Evolutionary conservation across 2,329 filamentous ascomycete genomes (phyloP), one percentile per base, ranked within the genome.

Genomic region (Aureobasidium leucospermi): DNA sequence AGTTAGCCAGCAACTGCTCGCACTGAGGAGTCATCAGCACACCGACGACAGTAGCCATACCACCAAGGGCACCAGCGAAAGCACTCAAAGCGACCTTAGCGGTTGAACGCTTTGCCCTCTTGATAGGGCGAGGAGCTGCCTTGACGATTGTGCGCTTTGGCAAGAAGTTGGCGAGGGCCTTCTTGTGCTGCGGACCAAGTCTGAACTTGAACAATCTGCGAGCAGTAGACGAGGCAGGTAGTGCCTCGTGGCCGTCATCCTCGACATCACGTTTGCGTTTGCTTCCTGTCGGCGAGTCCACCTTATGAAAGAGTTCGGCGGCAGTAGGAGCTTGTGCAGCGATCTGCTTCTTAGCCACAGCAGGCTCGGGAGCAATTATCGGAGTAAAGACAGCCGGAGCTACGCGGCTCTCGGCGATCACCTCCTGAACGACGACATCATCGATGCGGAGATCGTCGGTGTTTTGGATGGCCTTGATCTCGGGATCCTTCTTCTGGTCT

Each of bases 191-290:
- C 29, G 16, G 8, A n/a, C 38, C 23, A 28, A 42, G 43, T 15
- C 23, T 53, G 15, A 43, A n/a, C 9, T 46, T 56, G 29, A 56
- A 31, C 34, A 55, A 23, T 16, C 46, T 46, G n/a, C 41, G 52
- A 13, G 10, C 52, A 56, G 52, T 10, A 1, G 31, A 9, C n/a
- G 41, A 31, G 29, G 39, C 31, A 46, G 42, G n/a, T 29, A 32
- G 11, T 15, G 53, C 58, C 31, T 49, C 45, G 3, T 39, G 28
- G 10, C 46, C 58, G 4, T 52, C 58, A 19, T 59, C 58, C 7
- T 52, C 16, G n/a, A 29, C 31, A 11, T 52, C 58, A 11, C 58
- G 46, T 19, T 59, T 59, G 41, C 58, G 58, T 19, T 59, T 59
- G 34, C 23, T n/a, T 28, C 58, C 47, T 29, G 29, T 36, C 2